These are phyloP conservation scores for Calonectria hawksworthii DNA, from an alignment of 2,329 filamentous ascomycete genomes.

Conservation along the genomic window DNA sequence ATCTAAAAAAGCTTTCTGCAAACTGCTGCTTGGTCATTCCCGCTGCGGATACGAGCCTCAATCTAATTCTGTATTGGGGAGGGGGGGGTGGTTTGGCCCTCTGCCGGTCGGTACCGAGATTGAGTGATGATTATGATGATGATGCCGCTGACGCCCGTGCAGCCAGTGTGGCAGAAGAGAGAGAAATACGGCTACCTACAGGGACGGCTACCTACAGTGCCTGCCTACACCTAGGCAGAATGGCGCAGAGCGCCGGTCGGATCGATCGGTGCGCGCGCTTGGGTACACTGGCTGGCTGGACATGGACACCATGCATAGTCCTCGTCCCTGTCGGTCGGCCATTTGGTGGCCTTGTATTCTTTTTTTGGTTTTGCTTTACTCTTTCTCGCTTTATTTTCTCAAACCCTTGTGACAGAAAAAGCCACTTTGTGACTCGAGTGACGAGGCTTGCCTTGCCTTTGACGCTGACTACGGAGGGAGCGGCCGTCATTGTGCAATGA, in stretches of 20 bases:
- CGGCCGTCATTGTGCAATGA: background rate
- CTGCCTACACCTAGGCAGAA: too few relatives aligned
- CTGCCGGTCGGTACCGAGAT: background rate
- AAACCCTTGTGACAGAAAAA: background rate
- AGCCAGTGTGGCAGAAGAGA: background rate
- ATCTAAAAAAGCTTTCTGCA: background rate
- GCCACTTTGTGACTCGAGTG: conserved; percentile 9
- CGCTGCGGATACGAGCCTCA: conserved; percentile 11
- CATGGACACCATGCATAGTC: too few relatives aligned
- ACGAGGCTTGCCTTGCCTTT: conserved; percentile 5
- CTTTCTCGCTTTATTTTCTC: background rate
- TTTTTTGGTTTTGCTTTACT: conserved; percentile 7
- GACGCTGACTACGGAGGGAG: background rate
- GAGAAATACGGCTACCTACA: background rate
- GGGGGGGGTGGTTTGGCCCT: background rate
- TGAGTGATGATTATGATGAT: background rate
- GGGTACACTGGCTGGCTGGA: too few relatives aligned
- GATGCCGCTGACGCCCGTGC: background rate
- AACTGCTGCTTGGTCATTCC: background rate
- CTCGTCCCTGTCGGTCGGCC: too few relatives aligned
- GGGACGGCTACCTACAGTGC: background rate
- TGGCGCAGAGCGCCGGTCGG: conserved; percentile 1
- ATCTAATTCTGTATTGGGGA: background rate
- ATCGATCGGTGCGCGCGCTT: conserved; percentile 1
- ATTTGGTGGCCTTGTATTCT: background rate